These are phyloP conservation scores for Clonostachys byssicola DNA, from an alignment of 2,329 filamentous ascomycete genomes.

Conservation along the genomic window DNA sequence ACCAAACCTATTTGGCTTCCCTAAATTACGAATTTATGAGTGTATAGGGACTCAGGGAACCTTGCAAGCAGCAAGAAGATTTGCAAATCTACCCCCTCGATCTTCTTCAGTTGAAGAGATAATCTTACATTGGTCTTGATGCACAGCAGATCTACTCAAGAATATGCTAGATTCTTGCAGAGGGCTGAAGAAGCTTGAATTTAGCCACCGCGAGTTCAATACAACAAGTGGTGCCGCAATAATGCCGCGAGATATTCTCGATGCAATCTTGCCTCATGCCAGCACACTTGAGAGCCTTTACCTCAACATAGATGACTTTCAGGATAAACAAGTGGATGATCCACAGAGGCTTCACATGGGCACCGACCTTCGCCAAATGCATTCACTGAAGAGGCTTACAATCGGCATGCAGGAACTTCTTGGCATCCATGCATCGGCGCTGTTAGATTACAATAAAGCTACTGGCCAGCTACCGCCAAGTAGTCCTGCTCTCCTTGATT, in stretches of 20 bases:
- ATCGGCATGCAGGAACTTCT: not conserved
- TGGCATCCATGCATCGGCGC: not conserved
- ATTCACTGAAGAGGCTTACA: not conserved
- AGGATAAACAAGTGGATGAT: not conserved
- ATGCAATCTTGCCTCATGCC: slow-evolving; percentile 2
- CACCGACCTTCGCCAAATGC: not conserved
- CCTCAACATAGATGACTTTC: slow-evolving; percentile 2
- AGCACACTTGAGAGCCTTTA: slow-evolving; percentile 5
- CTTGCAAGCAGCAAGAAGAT: no score
- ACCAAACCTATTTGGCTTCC: no score
- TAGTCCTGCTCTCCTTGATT: slow-evolving; percentile 1
- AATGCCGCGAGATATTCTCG: slow-evolving; percentile 2
- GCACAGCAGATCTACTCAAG: not conserved
- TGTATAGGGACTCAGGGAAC: no score
- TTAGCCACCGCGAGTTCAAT: no score
- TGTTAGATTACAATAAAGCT: not conserved
- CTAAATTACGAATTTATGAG: no score
- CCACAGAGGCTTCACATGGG: not conserved
- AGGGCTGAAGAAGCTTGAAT: not conserved
- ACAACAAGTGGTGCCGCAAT: no score
- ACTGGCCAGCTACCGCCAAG: not conserved
- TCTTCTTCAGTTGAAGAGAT: no score
- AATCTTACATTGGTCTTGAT: no score
- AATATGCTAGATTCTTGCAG: not conserved
- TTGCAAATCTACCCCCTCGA: no score